phyloP scores from a whole-genome alignment of 2,329 filamentous ascomycete species.

The Pseudocercospora vitis region DNA sequence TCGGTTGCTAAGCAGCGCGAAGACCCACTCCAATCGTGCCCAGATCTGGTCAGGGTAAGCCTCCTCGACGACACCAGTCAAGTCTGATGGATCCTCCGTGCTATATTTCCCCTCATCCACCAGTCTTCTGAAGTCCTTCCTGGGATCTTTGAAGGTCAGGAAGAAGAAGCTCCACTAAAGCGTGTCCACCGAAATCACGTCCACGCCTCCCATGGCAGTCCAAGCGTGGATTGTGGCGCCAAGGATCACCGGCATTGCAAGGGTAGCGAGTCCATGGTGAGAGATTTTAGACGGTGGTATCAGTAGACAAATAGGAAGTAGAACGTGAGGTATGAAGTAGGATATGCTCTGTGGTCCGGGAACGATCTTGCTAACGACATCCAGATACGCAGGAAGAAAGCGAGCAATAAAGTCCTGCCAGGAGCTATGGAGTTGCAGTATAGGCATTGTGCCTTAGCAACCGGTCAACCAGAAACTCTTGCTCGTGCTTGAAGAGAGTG shows the following conservation, averaged over 20 bases:
- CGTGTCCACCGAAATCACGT: conserved; percentile 34
- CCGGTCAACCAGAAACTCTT: neutral
- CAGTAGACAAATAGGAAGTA: conserved; percentile 31
- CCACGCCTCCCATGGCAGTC: conserved; percentile 31
- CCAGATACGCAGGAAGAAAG: neutral
- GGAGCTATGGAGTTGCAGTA: neutral
- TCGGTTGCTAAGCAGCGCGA: conserved; percentile 27
- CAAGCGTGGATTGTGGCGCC: conserved; percentile 31
- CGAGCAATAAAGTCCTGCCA: neutral
- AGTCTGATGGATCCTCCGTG: neutral
- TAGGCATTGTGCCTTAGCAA: no score
- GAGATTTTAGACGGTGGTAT: conserved; percentile 29
- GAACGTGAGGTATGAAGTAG: conserved; percentile 31
- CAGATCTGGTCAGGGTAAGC: conserved; percentile 27
- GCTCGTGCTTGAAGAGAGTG: neutral
- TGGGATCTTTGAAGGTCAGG: conserved; percentile 32
- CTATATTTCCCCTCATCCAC: neutral
- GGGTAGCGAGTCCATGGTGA: conserved; percentile 23
- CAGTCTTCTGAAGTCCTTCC: conserved; percentile 28
- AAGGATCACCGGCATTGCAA: conserved; percentile 32
- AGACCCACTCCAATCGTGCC: conserved; percentile 31
- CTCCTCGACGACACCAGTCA: conserved; percentile 13
- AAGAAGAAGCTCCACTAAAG: conserved; percentile 32
- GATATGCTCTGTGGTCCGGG: conserved; percentile 33
- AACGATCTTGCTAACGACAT: conserved; percentile 20